Evolutionary conservation across 768 basidiomycete genomes (phyloP).

Genomic region (Mrakia hoshinonis): DNA sequence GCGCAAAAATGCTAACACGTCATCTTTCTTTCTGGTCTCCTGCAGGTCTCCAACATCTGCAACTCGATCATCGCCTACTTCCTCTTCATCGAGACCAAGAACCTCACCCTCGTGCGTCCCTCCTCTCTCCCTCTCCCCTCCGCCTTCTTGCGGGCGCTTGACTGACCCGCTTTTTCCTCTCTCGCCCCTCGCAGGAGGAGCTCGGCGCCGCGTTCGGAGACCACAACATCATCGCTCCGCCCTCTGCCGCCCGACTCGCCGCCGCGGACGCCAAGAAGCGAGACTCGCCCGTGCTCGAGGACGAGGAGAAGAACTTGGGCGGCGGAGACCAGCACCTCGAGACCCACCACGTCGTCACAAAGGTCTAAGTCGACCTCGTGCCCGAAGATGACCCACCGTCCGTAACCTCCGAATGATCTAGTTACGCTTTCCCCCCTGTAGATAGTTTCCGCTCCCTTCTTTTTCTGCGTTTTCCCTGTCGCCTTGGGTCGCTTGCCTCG

Average conservation of each 20-base stretch:
- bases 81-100: slow-evolving; percentile 30
- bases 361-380: too few species aligned
- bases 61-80: slow-evolving; percentile 33
- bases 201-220: slow-evolving; percentile 1
- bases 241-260: not conserved
- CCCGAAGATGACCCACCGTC: too few species aligned
- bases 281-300: not conserved
- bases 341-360: not conserved
- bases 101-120: not conserved
- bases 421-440: too few species aligned
- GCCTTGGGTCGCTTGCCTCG: not conserved
- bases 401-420: too few species aligned
- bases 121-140: too few species aligned
- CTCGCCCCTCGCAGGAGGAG: not conserved
- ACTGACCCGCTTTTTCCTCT: too few species aligned
- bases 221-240: slow-evolving; percentile 5
- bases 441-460: not conserved
- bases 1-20: too few species aligned
- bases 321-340: not conserved
- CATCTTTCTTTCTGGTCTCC: too few species aligned
- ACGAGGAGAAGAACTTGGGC: not conserved
- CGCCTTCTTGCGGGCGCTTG: too few species aligned
- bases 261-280: not conserved
- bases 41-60: slow-evolving; percentile 29
- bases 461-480: not conserved